Percentiles rank a stretch among this genome's conserved stretches.
These are phyloP conservation scores for Solanum pinnatisectum DNA, from an alignment of 257 asterid genomes.

Conservation along the genomic window DNA sequence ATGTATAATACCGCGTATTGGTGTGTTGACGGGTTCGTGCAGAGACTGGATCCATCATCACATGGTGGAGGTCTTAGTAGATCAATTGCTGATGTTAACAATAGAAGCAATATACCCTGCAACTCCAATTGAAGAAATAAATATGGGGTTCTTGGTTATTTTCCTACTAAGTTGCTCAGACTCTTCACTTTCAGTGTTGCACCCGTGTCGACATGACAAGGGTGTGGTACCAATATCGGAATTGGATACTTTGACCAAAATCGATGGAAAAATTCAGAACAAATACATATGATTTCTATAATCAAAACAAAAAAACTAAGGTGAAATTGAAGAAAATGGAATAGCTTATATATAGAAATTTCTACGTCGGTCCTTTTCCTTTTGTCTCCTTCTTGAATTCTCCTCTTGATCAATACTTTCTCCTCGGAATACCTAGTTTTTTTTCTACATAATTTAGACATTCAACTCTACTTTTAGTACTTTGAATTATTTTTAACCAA, in stretches of 20 bases:
- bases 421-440: not conserved
- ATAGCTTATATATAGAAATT: not conserved
- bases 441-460: too few species aligned
- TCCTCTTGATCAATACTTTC: not conserved
- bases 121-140: not conserved
- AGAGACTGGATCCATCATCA: slow-evolving; percentile 8
- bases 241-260: too few species aligned
- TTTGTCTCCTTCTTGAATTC: not conserved
- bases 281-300: not conserved
- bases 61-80: slow-evolving; percentile 18
- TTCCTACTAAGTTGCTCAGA: not conserved
- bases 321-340: not conserved
- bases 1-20: slow-evolving; percentile 15
- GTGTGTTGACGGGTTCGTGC: slow-evolving; percentile 7
- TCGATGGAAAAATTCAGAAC: not conserved
- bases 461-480: too few species aligned
- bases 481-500: too few species aligned
- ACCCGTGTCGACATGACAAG: not conserved
- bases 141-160: not conserved
- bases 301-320: too few species aligned
- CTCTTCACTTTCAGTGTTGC: not conserved
- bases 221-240: not conserved
- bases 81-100: slow-evolving; percentile 18
- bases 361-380: not conserved
- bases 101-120: slow-evolving; percentile 20